Evolutionary conservation across 495 filamentous ascomycete genomes (phyloP).

Genomic region (Hyaloscypha bicolor): DNA sequence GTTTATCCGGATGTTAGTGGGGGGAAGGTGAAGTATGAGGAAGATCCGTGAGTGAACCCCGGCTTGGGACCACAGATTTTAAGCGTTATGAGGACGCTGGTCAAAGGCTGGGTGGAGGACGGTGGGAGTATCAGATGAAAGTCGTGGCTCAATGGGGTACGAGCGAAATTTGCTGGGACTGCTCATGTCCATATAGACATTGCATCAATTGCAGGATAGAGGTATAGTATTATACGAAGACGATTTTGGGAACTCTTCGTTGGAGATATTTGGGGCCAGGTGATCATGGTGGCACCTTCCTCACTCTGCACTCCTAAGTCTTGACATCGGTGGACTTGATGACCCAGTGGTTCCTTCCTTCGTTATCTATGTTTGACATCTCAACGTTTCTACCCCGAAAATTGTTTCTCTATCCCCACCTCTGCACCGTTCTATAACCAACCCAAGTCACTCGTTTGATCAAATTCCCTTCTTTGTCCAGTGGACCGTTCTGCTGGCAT

Average conservation of each 20-base stretch:
- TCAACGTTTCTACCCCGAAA: background rate
- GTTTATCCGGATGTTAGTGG: conserved; percentile 89
- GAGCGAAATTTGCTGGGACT: too few relatives aligned
- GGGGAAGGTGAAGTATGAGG: conserved; percentile 35
- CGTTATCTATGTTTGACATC: background rate
- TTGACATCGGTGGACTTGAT: background rate
- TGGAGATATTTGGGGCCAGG: background rate
- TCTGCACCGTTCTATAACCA: conserved; percentile 1
- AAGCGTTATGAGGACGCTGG: too few relatives aligned
- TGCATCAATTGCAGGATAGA: too few relatives aligned
- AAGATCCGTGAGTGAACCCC: background rate
- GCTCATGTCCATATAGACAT: too few relatives aligned
- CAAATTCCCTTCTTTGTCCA: background rate
- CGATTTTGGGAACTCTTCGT: too few relatives aligned
- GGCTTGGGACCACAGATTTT: too few relatives aligned
- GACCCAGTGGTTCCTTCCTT: background rate
- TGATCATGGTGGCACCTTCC: background rate
- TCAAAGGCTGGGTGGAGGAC: too few relatives aligned
- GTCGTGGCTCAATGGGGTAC: too few relatives aligned
- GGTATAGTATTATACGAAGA: background rate
- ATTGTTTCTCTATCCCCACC: background rate
- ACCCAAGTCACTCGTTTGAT: conserved; percentile 12
- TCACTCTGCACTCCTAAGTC: background rate
- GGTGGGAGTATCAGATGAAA: too few relatives aligned
- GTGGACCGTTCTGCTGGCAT: conserved; percentile 6